Percentiles rank a stretch among this genome's conserved stretches.
phyloP scores from a whole-genome alignment of 306 rosid species.

The Chamaecrista fasciculata region DNA sequence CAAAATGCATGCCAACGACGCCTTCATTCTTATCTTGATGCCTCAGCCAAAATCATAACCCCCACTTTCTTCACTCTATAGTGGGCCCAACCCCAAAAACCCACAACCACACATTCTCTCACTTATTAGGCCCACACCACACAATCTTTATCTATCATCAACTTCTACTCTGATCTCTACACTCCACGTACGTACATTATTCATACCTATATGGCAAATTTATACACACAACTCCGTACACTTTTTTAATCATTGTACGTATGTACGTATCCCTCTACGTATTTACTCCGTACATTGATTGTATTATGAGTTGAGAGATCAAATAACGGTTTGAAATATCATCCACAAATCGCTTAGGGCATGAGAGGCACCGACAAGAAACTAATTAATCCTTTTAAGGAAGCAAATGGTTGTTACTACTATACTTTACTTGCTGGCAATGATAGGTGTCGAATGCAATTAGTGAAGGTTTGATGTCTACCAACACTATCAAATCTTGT shows the following conservation, averaged over 20 bases:
- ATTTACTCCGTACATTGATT: too few species aligned
- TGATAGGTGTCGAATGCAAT: slow-evolving; percentile 26
- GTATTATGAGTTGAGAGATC: too few species aligned
- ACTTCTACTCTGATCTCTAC: too few species aligned
- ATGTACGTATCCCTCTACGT: neutral
- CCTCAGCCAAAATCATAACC: slow-evolving; percentile 36
- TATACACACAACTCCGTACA: neutral
- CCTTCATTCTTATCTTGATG: slow-evolving; percentile 40
- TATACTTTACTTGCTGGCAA: too few species aligned
- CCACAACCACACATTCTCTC: slow-evolving; percentile 34
- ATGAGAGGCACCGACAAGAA: slow-evolving; percentile 47
- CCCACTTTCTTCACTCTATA: slow-evolving; percentile 19
- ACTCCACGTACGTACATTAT: too few species aligned
- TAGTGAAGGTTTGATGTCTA: slow-evolving; percentile 52
- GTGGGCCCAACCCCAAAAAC: slow-evolving; percentile 23
- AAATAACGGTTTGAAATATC: neutral
- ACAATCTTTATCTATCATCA: slow-evolving; percentile 18
- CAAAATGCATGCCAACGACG: slow-evolving; percentile 19
- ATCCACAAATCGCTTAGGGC: slow-evolving; percentile 23
- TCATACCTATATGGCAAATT: too few species aligned
- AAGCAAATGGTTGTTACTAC: slow-evolving; percentile 56
- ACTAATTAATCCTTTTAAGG: slow-evolving; percentile 48
- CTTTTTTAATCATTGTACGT: too few species aligned
- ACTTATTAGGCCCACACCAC: neutral
- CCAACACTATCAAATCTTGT: slow-evolving; percentile 52